Base-by-base conservation (phyloP, 2,329 filamentous ascomycete species). In the Penicillium sp. region DNA sequence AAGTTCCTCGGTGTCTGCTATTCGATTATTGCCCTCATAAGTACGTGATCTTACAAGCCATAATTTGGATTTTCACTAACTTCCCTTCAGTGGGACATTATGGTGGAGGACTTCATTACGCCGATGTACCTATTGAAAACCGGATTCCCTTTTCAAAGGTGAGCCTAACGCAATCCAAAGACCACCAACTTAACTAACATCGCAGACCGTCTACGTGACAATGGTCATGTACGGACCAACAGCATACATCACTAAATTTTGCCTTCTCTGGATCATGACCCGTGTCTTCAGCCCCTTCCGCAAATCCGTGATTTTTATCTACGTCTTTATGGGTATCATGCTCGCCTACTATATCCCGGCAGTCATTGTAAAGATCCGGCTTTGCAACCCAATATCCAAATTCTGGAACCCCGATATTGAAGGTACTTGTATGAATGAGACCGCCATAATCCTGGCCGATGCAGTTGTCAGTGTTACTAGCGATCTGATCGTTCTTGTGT, bases 381-480 rank as follows among this genome's bases (percentile, higher is more conserved):
- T 73, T 20, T 79, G 76, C 55, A 58, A 61, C 26, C 77, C 76
- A 2, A 73, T 79, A 20, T 47, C 61, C 5, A 70, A 66, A 2
- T 78, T 76, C 46, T 79, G 77, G 76, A 62, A 66, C 0, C 51
- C 58, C 3, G 17, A 29, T 3, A 52, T 51, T 1, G 18, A 55
- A 0, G 66, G 66, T 10, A 52, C 55, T 4, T 68, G 67, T 24
- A 57, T 69, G 26, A 42, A 68, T 40, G 56, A 69, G 46, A 49
- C 52, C 0, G 69, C 69, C 0, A 79, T 82, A 27, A 74, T 83
- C 23, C 70, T 81, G 26, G 75, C 76, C 10, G 74, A 84, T 33
- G 82, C 82, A 5, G 78, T 82, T 29, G 77, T 84, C 59, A 85
- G 85, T 64, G 82, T 84, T 21, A 64, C 79, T 42, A 84, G 81